Conservation (phyloP, 306 rosid genomes). For the Biancaea sappan region DNA sequence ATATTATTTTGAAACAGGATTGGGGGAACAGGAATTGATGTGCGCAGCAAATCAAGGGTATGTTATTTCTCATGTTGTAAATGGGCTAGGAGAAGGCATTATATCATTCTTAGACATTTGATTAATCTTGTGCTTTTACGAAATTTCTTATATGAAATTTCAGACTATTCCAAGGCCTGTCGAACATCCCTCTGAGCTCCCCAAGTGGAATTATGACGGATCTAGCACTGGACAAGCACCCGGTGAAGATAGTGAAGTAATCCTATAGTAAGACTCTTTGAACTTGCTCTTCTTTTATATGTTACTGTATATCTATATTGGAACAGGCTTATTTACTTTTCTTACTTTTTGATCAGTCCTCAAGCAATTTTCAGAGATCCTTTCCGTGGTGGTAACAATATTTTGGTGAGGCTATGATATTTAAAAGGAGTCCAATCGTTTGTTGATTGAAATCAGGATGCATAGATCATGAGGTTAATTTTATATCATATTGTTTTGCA, state of each 20-base stretch:
- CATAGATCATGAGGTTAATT: conserved; percentile 31
- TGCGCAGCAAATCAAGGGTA: conserved; percentile 98
- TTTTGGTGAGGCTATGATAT: conserved; percentile 67
- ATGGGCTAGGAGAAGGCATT: background rate
- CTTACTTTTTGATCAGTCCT: conserved; percentile 59
- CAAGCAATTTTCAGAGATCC: conserved; percentile 97
- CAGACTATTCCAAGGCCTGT: conserved; percentile 93
- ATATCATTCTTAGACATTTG: conserved; percentile 9
- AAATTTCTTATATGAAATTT: conserved; percentile 32
- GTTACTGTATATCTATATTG: background rate
- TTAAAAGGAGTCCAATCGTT: conserved; percentile 18
- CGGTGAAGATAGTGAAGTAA: conserved; percentile 99
- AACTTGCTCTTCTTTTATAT: conserved; percentile 23
- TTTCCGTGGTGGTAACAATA: conserved; percentile 96
- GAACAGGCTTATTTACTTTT: conserved; percentile 29
- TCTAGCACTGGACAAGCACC: conserved; percentile 99
- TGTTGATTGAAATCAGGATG: conserved; percentile 30
- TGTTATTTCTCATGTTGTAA: conserved; percentile 34
- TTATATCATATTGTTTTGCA: conserved; percentile 28
- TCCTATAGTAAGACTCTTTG: conserved; percentile 79
- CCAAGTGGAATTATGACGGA: conserved; percentile 99
- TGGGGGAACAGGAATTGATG: conserved; percentile 93
- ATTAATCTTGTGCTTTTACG: conserved; percentile 23
- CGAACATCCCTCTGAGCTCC: conserved; percentile 94
- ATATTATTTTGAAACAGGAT: conserved; percentile 59